Evolutionary conservation across 805 yeast genomes (phyloP).

Genomic region (Saccharomycopsis microspora): DNA sequence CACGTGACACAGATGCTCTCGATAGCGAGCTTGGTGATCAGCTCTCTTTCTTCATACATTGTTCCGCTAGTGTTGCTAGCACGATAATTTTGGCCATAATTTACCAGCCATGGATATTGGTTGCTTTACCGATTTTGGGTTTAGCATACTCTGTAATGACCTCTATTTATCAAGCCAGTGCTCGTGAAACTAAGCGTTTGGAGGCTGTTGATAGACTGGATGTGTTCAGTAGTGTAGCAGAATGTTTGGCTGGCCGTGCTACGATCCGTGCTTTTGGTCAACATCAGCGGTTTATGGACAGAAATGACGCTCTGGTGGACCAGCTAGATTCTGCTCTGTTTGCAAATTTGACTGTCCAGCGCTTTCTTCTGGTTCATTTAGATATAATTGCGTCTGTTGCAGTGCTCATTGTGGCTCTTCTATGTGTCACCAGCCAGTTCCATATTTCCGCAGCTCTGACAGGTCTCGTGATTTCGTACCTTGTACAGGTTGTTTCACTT

Average conservation of each 20-base stretch:
- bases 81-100: slow-evolving; percentile 53
- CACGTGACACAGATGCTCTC: slow-evolving; percentile 74
- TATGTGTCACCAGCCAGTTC: slow-evolving; percentile 52
- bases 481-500: slow-evolving; percentile 41
- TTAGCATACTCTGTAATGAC: slow-evolving; percentile 33
- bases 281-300: slow-evolving; percentile 32
- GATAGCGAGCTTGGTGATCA: slow-evolving; percentile 73
- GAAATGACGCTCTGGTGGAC: slow-evolving; percentile 38
- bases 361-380: slow-evolving; percentile 59
- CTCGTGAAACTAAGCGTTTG: slow-evolving; percentile 65
- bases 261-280: slow-evolving; percentile 52
- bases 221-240: slow-evolving; percentile 64
- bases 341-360: slow-evolving; percentile 50
- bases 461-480: slow-evolving; percentile 59
- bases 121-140: slow-evolving; percentile 44
- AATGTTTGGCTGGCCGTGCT: slow-evolving; percentile 51
- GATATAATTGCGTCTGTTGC: slow-evolving; percentile 42
- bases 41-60: slow-evolving; percentile 44
- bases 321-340: slow-evolving; percentile 56
- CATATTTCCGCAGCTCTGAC: slow-evolving; percentile 46
- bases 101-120: slow-evolving; percentile 67
- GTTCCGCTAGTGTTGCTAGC: slow-evolving; percentile 43
- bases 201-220: slow-evolving; percentile 61
- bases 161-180: slow-evolving; percentile 52
- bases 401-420: slow-evolving; percentile 43